A percentile compares a stretch with the other conserved stretches of the same genome.
phyloP scores from a whole-genome alignment of 23 red algal species.

The Pyropia haitanensis region DNA sequence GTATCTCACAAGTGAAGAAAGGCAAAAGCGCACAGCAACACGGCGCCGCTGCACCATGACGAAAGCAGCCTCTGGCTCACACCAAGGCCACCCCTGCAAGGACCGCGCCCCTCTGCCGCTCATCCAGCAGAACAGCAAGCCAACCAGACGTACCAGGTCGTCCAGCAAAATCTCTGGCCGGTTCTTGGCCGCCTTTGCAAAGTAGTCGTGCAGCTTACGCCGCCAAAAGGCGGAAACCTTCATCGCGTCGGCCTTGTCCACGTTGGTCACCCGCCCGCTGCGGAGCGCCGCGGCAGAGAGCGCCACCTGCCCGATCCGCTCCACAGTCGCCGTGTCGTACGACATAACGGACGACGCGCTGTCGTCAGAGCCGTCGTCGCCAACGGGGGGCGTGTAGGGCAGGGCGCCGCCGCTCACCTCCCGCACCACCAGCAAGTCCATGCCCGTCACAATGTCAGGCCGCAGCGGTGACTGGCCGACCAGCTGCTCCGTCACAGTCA shows the following conservation, averaged over 20 bases:
- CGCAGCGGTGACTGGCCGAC: constrained; percentile 25
- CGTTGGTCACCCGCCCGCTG: constrained; percentile 62
- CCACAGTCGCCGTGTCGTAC: constrained; percentile 41
- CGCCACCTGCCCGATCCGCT: constrained; percentile 39
- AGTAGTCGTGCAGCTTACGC: constrained; percentile 45
- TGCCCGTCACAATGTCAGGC: constrained; percentile 40
- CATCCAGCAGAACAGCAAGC: too few species aligned
- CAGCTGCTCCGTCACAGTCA: constrained; percentile 56
- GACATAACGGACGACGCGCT: constrained; percentile 12
- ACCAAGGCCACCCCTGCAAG: too few species aligned
- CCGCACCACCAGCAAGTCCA: constrained; percentile 74
- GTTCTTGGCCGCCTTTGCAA: constrained; percentile 27
- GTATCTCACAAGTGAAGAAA: constrained; percentile 6
- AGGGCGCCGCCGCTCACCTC: constrained; percentile 74
- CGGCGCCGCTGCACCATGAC: too few species aligned
- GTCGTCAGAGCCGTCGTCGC: too few species aligned
- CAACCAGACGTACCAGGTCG: constrained; percentile 16
- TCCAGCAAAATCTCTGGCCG: constrained; percentile 38
- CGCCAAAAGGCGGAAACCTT: constrained; percentile 79
- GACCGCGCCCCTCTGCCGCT: too few species aligned
- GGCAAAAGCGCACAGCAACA: too few species aligned
- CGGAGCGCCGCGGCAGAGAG: constrained; percentile 37
- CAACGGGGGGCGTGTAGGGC: neutral
- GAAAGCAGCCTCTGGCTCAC: too few species aligned
- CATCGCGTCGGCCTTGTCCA: constrained; percentile 85